These are phyloP conservation scores for Suillus paluster DNA, from an alignment of 768 basidiomycete genomes.

Conservation along the genomic window DNA sequence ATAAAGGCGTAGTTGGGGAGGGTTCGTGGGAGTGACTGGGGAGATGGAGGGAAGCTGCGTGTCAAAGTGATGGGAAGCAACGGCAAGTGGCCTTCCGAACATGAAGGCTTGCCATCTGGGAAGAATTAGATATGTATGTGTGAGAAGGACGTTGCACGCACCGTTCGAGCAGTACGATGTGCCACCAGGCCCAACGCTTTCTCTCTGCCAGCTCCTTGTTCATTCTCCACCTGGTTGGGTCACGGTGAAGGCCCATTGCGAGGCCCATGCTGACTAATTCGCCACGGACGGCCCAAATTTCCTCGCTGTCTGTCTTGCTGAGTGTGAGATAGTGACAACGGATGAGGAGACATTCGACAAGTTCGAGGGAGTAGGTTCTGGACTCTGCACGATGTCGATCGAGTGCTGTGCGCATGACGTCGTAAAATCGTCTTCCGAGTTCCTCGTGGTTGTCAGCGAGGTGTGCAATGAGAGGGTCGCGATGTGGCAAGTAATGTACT, in stretches of 20 bases:
- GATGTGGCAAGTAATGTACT: slow-evolving; percentile 69
- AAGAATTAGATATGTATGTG: slow-evolving; percentile 8
- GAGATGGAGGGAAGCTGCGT: slow-evolving; percentile 75
- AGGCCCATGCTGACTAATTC: slow-evolving; percentile 76
- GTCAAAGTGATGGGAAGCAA: slow-evolving; percentile 84
- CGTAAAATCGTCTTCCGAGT: slow-evolving; percentile 68
- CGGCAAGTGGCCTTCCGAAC: slow-evolving; percentile 77
- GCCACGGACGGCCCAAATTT: slow-evolving; percentile 77
- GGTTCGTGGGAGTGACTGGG: slow-evolving; percentile 25
- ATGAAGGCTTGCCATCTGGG: slow-evolving; percentile 86
- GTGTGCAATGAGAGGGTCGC: slow-evolving; percentile 62
- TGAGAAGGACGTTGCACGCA: slow-evolving; percentile 34
- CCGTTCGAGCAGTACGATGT: slow-evolving; percentile 82
- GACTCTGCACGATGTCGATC: slow-evolving; percentile 64
- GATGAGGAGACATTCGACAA: slow-evolving; percentile 75
- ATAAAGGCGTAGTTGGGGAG: slow-evolving; percentile 67
- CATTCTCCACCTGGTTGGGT: slow-evolving; percentile 81
- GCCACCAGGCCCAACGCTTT: slow-evolving; percentile 91
- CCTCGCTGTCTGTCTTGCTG: slow-evolving; percentile 76
- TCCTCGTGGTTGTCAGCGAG: slow-evolving; percentile 60
- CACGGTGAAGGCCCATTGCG: slow-evolving; percentile 86
- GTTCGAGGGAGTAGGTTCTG: slow-evolving; percentile 67
- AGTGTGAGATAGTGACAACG: slow-evolving; percentile 75
- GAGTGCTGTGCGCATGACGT: slow-evolving; percentile 66
- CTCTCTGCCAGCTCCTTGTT: slow-evolving; percentile 72